Evolutionary conservation across 257 asterid genomes (phyloP).

Genomic region (Fraxinus americana): DNA sequence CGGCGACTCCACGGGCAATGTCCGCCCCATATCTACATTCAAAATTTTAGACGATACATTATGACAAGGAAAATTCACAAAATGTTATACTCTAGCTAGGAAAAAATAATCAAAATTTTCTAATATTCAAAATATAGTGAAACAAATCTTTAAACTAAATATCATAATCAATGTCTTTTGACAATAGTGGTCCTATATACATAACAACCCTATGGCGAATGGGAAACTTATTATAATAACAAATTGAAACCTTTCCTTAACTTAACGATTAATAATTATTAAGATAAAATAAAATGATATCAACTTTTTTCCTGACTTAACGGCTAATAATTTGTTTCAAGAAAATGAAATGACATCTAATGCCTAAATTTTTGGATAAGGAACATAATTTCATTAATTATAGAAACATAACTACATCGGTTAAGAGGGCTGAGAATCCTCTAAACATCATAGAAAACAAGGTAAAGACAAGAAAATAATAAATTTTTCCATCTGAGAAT

Average conservation of each 20-base stretch:
- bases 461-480: neutral
- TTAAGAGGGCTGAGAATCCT: neutral
- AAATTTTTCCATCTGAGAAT: neutral
- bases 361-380: neutral
- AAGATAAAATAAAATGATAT: too few species aligned
- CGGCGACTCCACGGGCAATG: slow-evolving; percentile 98
- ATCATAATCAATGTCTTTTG: neutral
- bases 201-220: neutral
- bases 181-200: neutral
- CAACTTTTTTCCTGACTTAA: neutral
- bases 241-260: neutral
- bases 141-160: neutral
- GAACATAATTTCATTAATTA: too few species aligned
- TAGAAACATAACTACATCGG: neutral
- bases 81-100: neutral
- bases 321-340: neutral
- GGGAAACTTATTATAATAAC: neutral
- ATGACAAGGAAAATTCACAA: slow-evolving; percentile 20
- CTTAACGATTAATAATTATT: neutral
- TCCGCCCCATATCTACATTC: slow-evolving; percentile 92
- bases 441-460: neutral
- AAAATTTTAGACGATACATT: slow-evolving; percentile 33
- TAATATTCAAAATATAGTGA: neutral
- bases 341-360: neutral
- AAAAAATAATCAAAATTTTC: neutral